These are phyloP conservation scores for Lachnellula suecica DNA, from an alignment of 2,329 filamentous ascomycete species.

Conservation along the genomic window DNA sequence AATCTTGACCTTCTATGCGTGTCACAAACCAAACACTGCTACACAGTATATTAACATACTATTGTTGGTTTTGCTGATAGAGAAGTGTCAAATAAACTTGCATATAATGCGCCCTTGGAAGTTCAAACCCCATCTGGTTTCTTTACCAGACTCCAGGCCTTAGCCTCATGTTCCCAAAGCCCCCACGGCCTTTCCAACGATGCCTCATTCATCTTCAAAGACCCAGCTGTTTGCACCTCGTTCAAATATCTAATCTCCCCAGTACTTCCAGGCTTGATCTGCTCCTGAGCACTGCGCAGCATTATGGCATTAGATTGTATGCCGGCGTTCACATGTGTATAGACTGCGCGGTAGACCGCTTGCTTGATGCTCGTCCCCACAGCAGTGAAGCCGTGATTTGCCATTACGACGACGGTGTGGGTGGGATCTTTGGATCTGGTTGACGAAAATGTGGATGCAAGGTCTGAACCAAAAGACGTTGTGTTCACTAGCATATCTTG, in stretches of 20 bases:
- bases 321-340: constrained; percentile 43
- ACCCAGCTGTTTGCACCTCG: constrained; percentile 22
- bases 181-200: constrained; percentile 30
- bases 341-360: constrained; percentile 42
- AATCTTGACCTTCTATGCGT: no score
- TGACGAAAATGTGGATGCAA: constrained; percentile 35
- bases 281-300: constrained; percentile 10
- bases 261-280: not conserved
- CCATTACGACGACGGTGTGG: not conserved
- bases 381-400: constrained; percentile 43
- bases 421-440: constrained; percentile 9
- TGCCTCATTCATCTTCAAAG: constrained; percentile 27
- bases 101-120: no score
- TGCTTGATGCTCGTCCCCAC: constrained; percentile 37
- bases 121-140: no score
- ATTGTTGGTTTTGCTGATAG: no score
- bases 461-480: constrained; percentile 32
- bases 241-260: constrained; percentile 18
- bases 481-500: constrained; percentile 40
- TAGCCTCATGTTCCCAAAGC: constrained; percentile 31
- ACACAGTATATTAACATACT: no score
- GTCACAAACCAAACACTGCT: no score
- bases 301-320: constrained; percentile 40
- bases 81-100: no score
- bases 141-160: no score